Conservation (phyloP, 306 rosid genomes). For the Vigna hirtella region DNA sequence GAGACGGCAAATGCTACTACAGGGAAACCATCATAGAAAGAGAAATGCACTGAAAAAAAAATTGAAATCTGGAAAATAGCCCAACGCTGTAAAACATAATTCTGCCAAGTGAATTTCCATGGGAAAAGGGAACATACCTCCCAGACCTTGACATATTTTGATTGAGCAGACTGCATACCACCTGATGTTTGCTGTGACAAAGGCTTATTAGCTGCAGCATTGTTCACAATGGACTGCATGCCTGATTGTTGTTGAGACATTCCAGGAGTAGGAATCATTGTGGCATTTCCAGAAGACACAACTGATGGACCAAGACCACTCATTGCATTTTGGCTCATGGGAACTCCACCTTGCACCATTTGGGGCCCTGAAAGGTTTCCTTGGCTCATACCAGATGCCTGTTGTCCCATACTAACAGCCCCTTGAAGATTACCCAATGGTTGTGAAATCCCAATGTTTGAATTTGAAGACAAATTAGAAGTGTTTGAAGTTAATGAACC, state of each 20-base stretch:
- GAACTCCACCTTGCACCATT: constrained; percentile 82
- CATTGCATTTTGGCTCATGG: constrained; percentile 83
- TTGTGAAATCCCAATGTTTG: constrained; percentile 84
- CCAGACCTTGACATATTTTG: constrained; percentile 97
- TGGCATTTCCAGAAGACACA: constrained; percentile 83
- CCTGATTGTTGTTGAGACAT: constrained; percentile 87
- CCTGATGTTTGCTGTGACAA: constrained; percentile 78
- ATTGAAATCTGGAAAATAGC: constrained; percentile 27
- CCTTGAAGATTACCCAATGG: constrained; percentile 80
- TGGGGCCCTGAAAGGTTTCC: constrained; percentile 82
- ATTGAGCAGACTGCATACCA: constrained; percentile 72
- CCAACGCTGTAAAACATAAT: constrained; percentile 21
- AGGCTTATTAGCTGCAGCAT: constrained; percentile 68
- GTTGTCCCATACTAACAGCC: constrained; percentile 81
- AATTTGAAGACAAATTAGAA: constrained; percentile 74
- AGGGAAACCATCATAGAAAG: constrained; percentile 28
- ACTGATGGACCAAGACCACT: constrained; percentile 76
- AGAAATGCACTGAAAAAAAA: constrained; percentile 7
- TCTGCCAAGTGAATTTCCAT: constrained; percentile 9
- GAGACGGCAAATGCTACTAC: not conserved
- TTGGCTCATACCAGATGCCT: constrained; percentile 75
- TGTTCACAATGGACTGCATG: constrained; percentile 72
- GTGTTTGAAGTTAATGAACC: constrained; percentile 71
- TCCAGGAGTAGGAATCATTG: constrained; percentile 99
- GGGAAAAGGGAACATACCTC: constrained; percentile 67